Base-by-base conservation (phyloP, 179 eudicot genomes). In the Camellia oleifera region DNA sequence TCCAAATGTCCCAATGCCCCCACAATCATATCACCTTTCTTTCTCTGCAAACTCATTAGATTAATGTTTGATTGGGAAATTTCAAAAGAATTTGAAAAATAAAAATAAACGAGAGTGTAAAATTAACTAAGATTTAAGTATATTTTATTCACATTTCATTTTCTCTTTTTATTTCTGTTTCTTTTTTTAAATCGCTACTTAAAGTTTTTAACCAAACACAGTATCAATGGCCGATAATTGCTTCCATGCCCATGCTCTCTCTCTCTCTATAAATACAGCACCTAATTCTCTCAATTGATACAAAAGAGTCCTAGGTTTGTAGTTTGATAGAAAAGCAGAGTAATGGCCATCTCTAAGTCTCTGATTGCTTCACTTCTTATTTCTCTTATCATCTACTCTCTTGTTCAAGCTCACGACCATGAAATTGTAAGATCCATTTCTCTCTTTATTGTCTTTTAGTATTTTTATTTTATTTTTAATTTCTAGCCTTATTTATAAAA, bases 331-430 rank as follows among this genome's bases (percentile, higher is more conserved):
- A 44, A 69, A 42, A 69, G 72, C 23, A 3, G 12, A 42, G 57
- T 23, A 7, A 85, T 86, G 86, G 85, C 76, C 56, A 1, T 81
- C 48, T 76, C 65, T 17, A 86, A 80, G 52, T 46, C 72, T 70
- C 14, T 80, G 42, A 56, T 84, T 69, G 72, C 81, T 78, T 84
- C 79, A 5, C 63, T 86, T 80, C 44, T 84, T 15, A 50, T 86
- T 78, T 86, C 83, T 10, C 61, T 86, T 54, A 63, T 82, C 54
- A 20, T 84, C 68, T 5, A 80, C 72, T 74, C 84, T 23, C 64
- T 82, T 7, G 78, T 57, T 10, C 75, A 74, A 61, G 80, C 85
- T 45, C 17, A 61, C 69, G 57, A 60, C 9, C 11, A 26, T 50
- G 67, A 48, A 42, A 77, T 58, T 32, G 44, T 61, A 9, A 32